Evolutionary conservation across 495 filamentous ascomycete genomes (phyloP).

Genomic region (Lasiosphaeria miniovina): DNA sequence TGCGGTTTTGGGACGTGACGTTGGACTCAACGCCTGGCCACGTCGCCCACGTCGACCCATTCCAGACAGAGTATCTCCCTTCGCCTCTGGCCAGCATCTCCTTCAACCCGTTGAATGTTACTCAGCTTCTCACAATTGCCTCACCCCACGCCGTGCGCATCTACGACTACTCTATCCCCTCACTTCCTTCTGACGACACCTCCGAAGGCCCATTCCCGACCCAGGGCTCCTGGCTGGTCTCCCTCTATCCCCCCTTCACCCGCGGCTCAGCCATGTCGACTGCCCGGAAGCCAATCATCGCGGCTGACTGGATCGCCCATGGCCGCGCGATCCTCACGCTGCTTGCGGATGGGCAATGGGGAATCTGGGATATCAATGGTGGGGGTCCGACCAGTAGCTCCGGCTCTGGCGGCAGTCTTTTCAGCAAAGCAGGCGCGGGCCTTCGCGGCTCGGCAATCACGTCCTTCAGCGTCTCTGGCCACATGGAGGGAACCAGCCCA

Average conservation of each 20-base stretch:
- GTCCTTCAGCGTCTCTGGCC: slow-evolving; percentile 66
- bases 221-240: slow-evolving; percentile 63
- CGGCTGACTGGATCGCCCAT: slow-evolving; percentile 77
- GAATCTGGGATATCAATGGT: slow-evolving; percentile 83
- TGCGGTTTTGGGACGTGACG: slow-evolving; percentile 47
- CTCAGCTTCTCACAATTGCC: slow-evolving; percentile 65
- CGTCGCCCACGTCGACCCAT: slow-evolving; percentile 50
- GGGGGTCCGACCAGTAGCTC: slow-evolving; percentile 46
- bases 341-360: slow-evolving; percentile 86
- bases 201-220: slow-evolving; percentile 48
- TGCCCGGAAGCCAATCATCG: slow-evolving; percentile 72
- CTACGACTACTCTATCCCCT: slow-evolving; percentile 47
- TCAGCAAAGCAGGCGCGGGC: slow-evolving; percentile 56
- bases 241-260: slow-evolving; percentile 66
- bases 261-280: slow-evolving; percentile 38
- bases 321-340: slow-evolving; percentile 75
- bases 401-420: slow-evolving; percentile 42
- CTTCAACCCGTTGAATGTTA: slow-evolving; percentile 67
- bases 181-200: slow-evolving; percentile 43
- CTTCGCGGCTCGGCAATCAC: slow-evolving; percentile 63
- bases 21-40: slow-evolving; percentile 37
- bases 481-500: slow-evolving; percentile 52
- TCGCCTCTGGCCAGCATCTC: slow-evolving; percentile 62
- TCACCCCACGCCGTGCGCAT: slow-evolving; percentile 67
- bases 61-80: slow-evolving; percentile 61